Evolutionary conservation across 768 basidiomycete species (phyloP), one percentile per base, ranked within the genome.

Genomic region (Pisolithus orientalis): DNA sequence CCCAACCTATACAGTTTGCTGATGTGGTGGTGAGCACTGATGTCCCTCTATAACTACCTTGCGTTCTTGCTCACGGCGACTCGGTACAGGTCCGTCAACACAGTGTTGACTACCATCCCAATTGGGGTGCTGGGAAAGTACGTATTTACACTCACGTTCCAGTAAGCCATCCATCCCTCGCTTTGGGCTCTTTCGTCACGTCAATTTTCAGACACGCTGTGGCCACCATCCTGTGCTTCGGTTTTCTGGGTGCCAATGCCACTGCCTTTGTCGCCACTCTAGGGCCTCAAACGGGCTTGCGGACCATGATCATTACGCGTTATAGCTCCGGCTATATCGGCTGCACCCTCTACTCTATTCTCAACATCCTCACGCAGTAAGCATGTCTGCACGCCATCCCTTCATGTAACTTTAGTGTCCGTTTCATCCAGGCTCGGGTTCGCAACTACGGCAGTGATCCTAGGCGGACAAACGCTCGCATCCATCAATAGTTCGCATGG

Each of bases 201-300:
- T 3, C 16, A 21, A 24, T 10, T 29, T 38, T 5, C 38, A 77
- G 76, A 7, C 73, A 78, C 51, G 64, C 72, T 9, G 62, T 77
- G 32, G 77, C 74, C 1, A 71, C 70, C 4, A 79, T 73, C 24
- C 53, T 78, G 27, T 70, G 71, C 58, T 80, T 80, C 52, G 69
- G 69, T 31, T 72, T 74, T 17, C 63, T 79, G 24, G 78, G 75
- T 5, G 66, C 66, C 4, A 53, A 69, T 5, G 64, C 67, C 7
- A 72, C 75, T 0, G 76, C 77, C 2, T 79, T 80, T 57, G 76
- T 81, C 43, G 77, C 80, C 16, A 79, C 72, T 6, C 65, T 82
- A 8, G 80, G 80, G 1, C 80, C 80, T 0, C 61, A 64, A 54
- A 80, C 77, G 1, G 80, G 80, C 10, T 63, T 82, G 24, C 70